These are phyloP conservation scores for Pulveroboletus sp. DNA, from an alignment of 768 basidiomycete species.

Conservation along the genomic window DNA sequence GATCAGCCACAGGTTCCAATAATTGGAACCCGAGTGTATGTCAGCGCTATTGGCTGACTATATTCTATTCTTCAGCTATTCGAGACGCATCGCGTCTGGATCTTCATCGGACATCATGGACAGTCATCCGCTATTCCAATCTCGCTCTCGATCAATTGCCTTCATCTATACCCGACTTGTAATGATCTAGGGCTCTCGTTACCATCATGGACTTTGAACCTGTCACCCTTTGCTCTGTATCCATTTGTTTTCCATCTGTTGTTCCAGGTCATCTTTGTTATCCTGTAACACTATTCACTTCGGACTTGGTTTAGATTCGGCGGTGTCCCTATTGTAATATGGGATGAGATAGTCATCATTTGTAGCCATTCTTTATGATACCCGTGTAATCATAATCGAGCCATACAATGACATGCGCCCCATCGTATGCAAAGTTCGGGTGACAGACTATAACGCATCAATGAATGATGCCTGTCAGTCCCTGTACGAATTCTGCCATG, in stretches of 20 bases:
- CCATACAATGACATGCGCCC: no score
- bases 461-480: no score
- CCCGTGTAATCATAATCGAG: no score
- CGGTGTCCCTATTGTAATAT: neutral
- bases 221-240: constrained; percentile 15
- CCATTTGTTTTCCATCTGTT: constrained; percentile 13
- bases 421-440: no score
- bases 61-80: constrained; percentile 21
- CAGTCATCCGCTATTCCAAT: constrained; percentile 4
- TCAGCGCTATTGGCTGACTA: constrained; percentile 1
- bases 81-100: neutral
- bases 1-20: constrained; percentile 12
- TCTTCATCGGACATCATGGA: constrained; percentile 14
- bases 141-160: neutral
- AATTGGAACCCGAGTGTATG: constrained; percentile 8
- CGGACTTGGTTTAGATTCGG: neutral
- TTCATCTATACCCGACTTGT: constrained; percentile 13
- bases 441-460: no score
- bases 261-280: neutral
- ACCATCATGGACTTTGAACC: constrained; percentile 7
- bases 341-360: neutral
- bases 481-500: no score
- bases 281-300: neutral
- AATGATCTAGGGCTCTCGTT: constrained; percentile 7
- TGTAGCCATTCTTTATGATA: constrained; percentile 4